phyloP scores from a whole-genome alignment of 148 eudicot genomes.

The Dysphania ambrosioides region DNA sequence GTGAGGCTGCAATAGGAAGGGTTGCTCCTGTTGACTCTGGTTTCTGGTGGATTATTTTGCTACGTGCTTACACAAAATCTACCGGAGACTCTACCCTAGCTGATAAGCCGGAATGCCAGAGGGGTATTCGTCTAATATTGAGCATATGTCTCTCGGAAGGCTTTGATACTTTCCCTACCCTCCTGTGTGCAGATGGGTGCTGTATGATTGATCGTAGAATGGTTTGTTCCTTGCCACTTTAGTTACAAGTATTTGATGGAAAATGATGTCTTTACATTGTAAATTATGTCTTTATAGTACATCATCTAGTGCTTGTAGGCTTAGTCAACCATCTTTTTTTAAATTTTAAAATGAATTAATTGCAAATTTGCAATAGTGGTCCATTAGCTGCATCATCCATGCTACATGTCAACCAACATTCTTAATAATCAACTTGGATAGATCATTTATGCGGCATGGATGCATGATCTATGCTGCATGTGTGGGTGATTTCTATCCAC shows the following conservation, averaged over 20 bases:
- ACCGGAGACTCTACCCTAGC: conserved; percentile 56
- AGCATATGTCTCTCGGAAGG: conserved; percentile 54
- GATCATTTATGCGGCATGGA: not conserved
- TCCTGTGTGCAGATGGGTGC: conserved; percentile 59
- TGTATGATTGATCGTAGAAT: conserved; percentile 63
- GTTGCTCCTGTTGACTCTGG: conserved; percentile 66
- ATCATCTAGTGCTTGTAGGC: not conserved
- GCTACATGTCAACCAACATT: conserved; percentile 9
- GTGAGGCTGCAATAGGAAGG: conserved; percentile 57
- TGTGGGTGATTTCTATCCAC: not conserved
- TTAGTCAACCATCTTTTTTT: not conserved
- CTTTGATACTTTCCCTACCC: conserved; percentile 59
- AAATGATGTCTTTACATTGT: not conserved
- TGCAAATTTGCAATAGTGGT: conserved; percentile 10
- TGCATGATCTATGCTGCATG: conserved; percentile 11
- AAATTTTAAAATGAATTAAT: not conserved
- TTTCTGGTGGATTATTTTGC: conserved; percentile 63
- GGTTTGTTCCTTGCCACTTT: conserved; percentile 35
- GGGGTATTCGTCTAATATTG: conserved; percentile 57
- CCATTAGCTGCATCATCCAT: conserved; percentile 4
- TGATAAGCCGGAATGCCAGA: conserved; percentile 52
- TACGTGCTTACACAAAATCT: conserved; percentile 54
- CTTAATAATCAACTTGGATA: not conserved
- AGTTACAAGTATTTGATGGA: not conserved
- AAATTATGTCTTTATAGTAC: not conserved